A percentile compares a stretch with the other conserved stretches of the same genome.
Conservation (phyloP, 257 asterid genomes). For the Ophiorrhiza pumila region DNA sequence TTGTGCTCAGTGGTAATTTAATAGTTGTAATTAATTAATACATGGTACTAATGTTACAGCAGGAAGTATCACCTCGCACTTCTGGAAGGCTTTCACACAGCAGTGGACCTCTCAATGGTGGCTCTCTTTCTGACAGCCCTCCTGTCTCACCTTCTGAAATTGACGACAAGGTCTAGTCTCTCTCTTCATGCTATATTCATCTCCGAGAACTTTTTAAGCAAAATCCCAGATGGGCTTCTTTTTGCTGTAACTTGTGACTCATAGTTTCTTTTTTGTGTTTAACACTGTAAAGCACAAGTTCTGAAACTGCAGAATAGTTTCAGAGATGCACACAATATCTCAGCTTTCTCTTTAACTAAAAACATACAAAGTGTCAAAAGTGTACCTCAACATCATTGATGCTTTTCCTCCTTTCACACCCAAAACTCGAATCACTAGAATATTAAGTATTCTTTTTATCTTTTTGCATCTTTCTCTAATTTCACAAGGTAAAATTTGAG, state of each 20-base stretch:
- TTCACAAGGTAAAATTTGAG: background rate
- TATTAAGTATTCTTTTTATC: background rate
- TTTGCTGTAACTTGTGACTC: background rate
- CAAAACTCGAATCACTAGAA: constrained; percentile 22
- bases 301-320: constrained; percentile 30
- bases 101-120: constrained; percentile 88
- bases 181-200: constrained; percentile 3
- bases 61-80: constrained; percentile 97
- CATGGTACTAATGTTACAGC: constrained; percentile 39
- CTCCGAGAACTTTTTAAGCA: background rate
- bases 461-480: constrained; percentile 5
- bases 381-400: constrained; percentile 23
- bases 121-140: constrained; percentile 91
- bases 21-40: background rate
- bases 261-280: constrained; percentile 12
- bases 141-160: constrained; percentile 90
- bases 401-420: constrained; percentile 30
- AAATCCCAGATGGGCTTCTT: constrained; percentile 9
- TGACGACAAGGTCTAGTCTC: constrained; percentile 71
- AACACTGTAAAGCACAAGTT: constrained; percentile 45
- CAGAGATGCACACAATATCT: constrained; percentile 18
- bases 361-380: constrained; percentile 19
- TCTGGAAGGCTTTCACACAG: constrained; percentile 97
- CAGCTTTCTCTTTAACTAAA: constrained; percentile 65
- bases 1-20: background rate